phyloP scores from a whole-genome alignment of 352 stramenopile species.

The Globisporangium solare region DNA sequence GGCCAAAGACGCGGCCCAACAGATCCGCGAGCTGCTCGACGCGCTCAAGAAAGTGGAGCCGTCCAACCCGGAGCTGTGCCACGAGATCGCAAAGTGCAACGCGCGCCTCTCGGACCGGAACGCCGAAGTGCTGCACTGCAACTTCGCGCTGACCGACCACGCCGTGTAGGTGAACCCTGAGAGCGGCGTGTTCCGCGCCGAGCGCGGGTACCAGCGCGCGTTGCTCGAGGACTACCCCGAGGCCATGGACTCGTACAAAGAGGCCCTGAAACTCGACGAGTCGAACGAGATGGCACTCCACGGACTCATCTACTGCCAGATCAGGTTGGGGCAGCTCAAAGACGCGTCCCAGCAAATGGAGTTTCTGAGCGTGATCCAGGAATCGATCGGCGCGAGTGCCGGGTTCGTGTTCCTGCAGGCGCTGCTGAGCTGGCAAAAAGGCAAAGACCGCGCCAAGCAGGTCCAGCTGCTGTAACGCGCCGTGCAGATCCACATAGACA shows the following conservation, averaged over 20 bases:
- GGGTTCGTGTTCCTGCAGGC: constrained; percentile 85
- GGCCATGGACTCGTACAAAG: constrained; percentile 83
- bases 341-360: constrained; percentile 91
- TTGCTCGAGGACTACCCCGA: constrained; percentile 72
- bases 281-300: constrained; percentile 86
- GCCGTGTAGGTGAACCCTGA: constrained; percentile 59
- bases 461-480: constrained; percentile 69
- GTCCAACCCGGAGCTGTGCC: constrained; percentile 60
- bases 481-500: constrained; percentile 82
- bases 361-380: constrained; percentile 88
- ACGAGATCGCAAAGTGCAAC: constrained; percentile 57
- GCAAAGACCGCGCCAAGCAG: constrained; percentile 60
- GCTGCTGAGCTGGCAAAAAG: constrained; percentile 77
- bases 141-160: constrained; percentile 60
- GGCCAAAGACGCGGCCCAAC: constrained; percentile 43
- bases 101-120: constrained; percentile 61
- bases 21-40: constrained; percentile 61
- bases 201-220: constrained; percentile 75
- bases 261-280: constrained; percentile 83
- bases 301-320: constrained; percentile 91
- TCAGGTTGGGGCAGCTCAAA: constrained; percentile 83
- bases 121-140: constrained; percentile 67
- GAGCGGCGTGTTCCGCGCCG: constrained; percentile 56
- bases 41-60: constrained; percentile 68
- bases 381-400: constrained; percentile 74